phyloP scores from a whole-genome alignment of 208 protist species.

The Leishmania tropica region DNA sequence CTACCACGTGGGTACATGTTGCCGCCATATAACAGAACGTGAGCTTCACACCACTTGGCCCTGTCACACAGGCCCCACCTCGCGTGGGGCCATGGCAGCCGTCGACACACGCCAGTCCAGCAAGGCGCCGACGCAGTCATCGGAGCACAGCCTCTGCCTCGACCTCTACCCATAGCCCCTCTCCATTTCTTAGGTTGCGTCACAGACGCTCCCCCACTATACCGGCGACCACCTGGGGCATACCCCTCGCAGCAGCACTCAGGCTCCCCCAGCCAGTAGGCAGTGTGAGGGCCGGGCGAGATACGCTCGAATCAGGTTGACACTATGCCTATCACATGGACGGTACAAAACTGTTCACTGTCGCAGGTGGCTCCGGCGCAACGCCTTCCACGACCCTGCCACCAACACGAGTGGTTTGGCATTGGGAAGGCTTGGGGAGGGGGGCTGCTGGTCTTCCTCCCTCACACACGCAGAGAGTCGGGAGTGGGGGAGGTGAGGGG shows the following conservation, averaged over 20 bases:
- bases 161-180: not conserved
- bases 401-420: not conserved
- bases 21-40: no score
- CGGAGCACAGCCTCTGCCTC: constrained; percentile 4
- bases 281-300: not conserved
- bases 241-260: no score
- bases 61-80: not conserved
- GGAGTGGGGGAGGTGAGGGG: not conserved
- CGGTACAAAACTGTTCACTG: not conserved
- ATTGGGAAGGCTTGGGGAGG: not conserved
- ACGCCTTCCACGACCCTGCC: not conserved
- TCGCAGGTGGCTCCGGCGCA: not conserved
- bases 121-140: not conserved
- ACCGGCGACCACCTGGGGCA: no score
- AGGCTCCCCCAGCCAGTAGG: no score
- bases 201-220: no score
- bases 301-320: not conserved
- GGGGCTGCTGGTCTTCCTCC: no score
- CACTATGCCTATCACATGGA: not conserved
- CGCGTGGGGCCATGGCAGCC: not conserved
- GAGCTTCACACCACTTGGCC: no score
- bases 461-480: not conserved
- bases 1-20: no score
- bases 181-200: no score
- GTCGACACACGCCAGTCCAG: not conserved